Percentiles rank a stretch among this genome's conserved stretches.
Conservation (phyloP, 2,329 filamentous ascomycete species). For the Microdochium trichocladiopsis region DNA sequence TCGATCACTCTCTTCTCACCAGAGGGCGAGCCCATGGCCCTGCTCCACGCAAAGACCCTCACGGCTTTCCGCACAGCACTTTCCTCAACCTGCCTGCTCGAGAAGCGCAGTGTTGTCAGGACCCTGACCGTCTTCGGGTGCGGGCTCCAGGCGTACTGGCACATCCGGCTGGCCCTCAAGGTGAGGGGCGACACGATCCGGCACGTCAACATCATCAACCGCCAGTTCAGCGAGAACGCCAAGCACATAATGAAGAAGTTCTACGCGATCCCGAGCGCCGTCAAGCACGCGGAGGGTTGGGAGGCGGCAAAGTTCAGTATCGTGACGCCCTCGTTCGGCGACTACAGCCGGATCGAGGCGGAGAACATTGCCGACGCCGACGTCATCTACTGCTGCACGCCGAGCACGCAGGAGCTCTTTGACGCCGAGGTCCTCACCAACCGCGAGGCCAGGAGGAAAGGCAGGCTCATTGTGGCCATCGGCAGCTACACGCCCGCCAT, state of each 20-base stretch:
- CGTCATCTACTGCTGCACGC: conserved; percentile 85
- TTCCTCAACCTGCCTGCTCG: conserved; percentile 59
- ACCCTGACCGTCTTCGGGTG: conserved; percentile 80
- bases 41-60: conserved; percentile 66
- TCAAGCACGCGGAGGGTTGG: conserved; percentile 55
- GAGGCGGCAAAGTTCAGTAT: conserved; percentile 58
- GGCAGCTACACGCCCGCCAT: conserved; percentile 66
- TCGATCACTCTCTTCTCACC: conserved; percentile 63
- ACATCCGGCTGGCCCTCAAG: conserved; percentile 75
- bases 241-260: conserved; percentile 42
- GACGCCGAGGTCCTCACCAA: conserved; percentile 65
- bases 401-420: conserved; percentile 68
- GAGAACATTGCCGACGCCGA: conserved; percentile 66
- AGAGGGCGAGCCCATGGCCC: conserved; percentile 54
- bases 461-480: conserved; percentile 64
- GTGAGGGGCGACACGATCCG: conserved; percentile 65
- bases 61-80: conserved; percentile 78
- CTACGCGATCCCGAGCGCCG: conserved; percentile 29
- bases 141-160: conserved; percentile 91
- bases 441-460: conserved; percentile 61
- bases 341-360: conserved; percentile 58
- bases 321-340: conserved; percentile 64
- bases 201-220: conserved; percentile 77
- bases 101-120: conserved; percentile 60
- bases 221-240: conserved; percentile 55